phyloP scores from a whole-genome alignment of 345 rosid genomes.

The Syzygium aromaticum region DNA sequence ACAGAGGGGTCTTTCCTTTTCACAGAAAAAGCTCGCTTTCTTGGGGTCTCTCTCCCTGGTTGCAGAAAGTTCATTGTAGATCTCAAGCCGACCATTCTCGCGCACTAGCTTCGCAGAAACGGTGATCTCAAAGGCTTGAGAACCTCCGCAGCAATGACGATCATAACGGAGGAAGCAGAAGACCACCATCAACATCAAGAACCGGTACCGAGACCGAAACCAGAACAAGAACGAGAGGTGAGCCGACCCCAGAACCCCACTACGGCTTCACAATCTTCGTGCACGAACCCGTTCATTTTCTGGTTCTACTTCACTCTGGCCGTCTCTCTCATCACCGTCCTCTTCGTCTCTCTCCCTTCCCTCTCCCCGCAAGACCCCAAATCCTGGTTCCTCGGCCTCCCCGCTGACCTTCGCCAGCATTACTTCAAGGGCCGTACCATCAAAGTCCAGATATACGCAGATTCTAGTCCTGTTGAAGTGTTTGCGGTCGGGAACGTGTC shows the following conservation, averaged over 20 bases:
- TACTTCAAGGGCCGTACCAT: constrained; percentile 69
- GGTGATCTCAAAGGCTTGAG: background rate
- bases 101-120: background rate
- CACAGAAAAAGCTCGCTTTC: too few relatives aligned
- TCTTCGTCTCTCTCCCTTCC: constrained; percentile 35
- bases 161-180: constrained; percentile 59
- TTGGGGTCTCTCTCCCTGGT: background rate
- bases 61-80: background rate
- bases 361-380: constrained; percentile 51
- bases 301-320: constrained; percentile 68
- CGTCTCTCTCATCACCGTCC: constrained; percentile 44
- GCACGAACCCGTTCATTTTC: constrained; percentile 44
- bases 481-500: constrained; percentile 47
- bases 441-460: constrained; percentile 47
- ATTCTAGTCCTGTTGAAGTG: constrained; percentile 47
- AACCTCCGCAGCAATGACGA: constrained; percentile 39
- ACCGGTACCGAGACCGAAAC: background rate
- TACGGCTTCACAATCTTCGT: constrained; percentile 4
- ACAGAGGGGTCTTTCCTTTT: background rate
- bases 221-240: constrained; percentile 10
- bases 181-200: constrained; percentile 15
- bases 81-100: background rate
- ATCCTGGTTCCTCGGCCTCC: constrained; percentile 82
- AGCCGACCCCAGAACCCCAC: background rate
- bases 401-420: constrained; percentile 66